Percentiles rank a stretch among this genome's conserved stretches.
Conservation (phyloP, 345 rosid species). For the Euphorbia lathyris region DNA sequence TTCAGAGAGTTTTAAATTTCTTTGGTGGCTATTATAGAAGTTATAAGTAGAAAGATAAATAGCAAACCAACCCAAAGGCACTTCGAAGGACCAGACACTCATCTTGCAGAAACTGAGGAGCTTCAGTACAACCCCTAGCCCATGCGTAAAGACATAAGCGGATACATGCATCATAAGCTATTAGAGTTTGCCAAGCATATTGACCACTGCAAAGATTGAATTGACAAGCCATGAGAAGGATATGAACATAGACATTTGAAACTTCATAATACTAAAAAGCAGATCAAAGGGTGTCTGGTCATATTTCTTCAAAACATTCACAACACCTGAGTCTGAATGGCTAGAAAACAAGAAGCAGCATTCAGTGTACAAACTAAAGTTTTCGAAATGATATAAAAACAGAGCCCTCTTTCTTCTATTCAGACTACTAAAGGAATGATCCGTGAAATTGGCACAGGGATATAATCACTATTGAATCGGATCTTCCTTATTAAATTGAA, state of each 20-base stretch:
- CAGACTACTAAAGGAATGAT: background rate
- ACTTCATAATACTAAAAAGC: background rate
- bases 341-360: background rate
- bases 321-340: background rate
- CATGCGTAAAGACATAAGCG: slow-evolving; percentile 77
- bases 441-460: background rate
- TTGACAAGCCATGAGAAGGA: background rate
- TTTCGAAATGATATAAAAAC: background rate
- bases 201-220: slow-evolving; percentile 55
- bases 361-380: background rate
- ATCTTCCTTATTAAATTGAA: background rate
- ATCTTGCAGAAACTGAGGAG: slow-evolving; percentile 87
- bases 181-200: slow-evolving; percentile 86
- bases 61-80: slow-evolving; percentile 79
- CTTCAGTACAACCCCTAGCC: slow-evolving; percentile 87
- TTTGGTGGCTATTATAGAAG: slow-evolving; percentile 8
- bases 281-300: background rate
- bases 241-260: slow-evolving; percentile 2
- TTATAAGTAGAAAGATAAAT: slow-evolving; percentile 11
- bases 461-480: background rate
- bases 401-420: background rate
- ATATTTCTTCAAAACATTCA: background rate
- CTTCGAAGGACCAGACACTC: slow-evolving; percentile 84
- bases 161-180: slow-evolving; percentile 94
- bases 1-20: background rate